Percentiles rank a stretch among this genome's conserved stretches.
phyloP scores from a whole-genome alignment of 2,329 filamentous ascomycete genomes.

The Xylariaceae sp. region DNA sequence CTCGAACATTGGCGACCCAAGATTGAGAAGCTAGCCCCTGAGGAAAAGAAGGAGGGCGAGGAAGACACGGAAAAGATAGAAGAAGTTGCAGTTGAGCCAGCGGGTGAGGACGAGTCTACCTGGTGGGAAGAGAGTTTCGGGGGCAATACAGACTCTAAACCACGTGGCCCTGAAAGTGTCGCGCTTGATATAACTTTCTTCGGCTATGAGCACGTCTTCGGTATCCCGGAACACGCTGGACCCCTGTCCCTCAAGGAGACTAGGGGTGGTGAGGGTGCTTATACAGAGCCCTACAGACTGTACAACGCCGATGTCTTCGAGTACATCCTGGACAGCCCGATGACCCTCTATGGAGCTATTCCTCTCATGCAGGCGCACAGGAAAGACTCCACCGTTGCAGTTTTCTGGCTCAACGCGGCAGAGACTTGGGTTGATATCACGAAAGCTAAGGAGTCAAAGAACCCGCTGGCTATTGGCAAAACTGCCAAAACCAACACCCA shows the following conservation, averaged over 20 bases:
- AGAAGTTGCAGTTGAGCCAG: conserved; percentile 31
- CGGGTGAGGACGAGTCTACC: conserved; percentile 69
- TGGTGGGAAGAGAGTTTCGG: conserved; percentile 99
- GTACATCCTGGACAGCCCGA: conserved; percentile 93
- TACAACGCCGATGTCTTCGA: conserved; percentile 98
- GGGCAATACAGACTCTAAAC: conserved; percentile 91
- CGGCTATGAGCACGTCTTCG: conserved; percentile 87
- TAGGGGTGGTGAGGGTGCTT: conserved; percentile 77
- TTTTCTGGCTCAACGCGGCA: conserved; percentile 96
- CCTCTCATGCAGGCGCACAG: conserved; percentile 97
- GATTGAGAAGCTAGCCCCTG: conserved; percentile 54
- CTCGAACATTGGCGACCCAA: conserved; percentile 94
- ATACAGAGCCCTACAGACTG: conserved; percentile 83
- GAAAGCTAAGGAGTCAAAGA: conserved; percentile 68
- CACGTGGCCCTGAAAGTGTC: conserved; percentile 88
- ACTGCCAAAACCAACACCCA: conserved; percentile 68
- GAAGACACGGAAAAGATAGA: conserved; percentile 44
- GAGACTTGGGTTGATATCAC: conserved; percentile 97
- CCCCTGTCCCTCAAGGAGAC: conserved; percentile 86
- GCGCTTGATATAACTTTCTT: conserved; percentile 88
- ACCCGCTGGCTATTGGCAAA: conserved; percentile 70
- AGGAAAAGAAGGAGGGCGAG: conserved; percentile 46
- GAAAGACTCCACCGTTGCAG: conserved; percentile 86
- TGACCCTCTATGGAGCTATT: conserved; percentile 97
- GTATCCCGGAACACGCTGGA: conserved; percentile 89